phyloP scores from a whole-genome alignment of 1,284 basidiomycete species.

The Boletus albobrunnescens region DNA sequence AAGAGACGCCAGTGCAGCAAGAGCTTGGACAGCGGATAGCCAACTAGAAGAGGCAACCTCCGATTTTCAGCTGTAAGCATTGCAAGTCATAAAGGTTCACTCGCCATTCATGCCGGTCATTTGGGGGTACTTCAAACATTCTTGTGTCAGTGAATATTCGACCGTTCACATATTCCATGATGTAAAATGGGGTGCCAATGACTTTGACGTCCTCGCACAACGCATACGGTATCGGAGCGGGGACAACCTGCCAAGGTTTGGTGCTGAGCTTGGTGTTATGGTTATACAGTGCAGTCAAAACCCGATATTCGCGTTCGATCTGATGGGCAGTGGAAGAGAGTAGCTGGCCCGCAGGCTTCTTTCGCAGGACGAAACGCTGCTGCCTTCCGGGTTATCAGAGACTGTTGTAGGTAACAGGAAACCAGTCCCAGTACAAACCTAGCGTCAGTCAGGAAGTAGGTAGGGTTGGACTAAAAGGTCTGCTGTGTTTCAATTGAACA shows the following conservation, averaged over 20 bases:
- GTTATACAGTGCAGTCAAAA: conserved; percentile 71
- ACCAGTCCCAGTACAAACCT: conserved; percentile 39
- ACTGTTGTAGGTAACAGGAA: background rate
- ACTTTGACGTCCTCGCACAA: conserved; percentile 77
- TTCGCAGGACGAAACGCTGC: conserved; percentile 80
- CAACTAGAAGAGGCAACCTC: conserved; percentile 16
- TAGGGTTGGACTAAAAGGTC: conserved; percentile 79
- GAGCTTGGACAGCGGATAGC: conserved; percentile 27
- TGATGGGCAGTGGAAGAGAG: conserved; percentile 90
- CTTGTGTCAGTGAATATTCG: conserved; percentile 86
- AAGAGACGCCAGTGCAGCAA: conserved; percentile 57
- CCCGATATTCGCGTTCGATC: conserved; percentile 86
- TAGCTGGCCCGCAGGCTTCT: conserved; percentile 88
- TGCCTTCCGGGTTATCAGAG: conserved; percentile 43
- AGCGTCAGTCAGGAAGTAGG: conserved; percentile 83
- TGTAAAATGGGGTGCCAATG: conserved; percentile 88
- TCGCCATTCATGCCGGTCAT: conserved; percentile 71
- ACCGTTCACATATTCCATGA: conserved; percentile 93
- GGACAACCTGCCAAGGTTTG: conserved; percentile 54
- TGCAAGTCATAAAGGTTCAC: background rate
- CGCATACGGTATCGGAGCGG: conserved; percentile 81
- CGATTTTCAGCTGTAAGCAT: background rate
- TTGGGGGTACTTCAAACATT: conserved; percentile 64
- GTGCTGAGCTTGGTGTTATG: conserved; percentile 64
- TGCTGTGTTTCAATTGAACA: conserved; percentile 6